Evolutionary conservation across 345 rosid species (phyloP).

Genomic region (Erodium maritimum): DNA sequence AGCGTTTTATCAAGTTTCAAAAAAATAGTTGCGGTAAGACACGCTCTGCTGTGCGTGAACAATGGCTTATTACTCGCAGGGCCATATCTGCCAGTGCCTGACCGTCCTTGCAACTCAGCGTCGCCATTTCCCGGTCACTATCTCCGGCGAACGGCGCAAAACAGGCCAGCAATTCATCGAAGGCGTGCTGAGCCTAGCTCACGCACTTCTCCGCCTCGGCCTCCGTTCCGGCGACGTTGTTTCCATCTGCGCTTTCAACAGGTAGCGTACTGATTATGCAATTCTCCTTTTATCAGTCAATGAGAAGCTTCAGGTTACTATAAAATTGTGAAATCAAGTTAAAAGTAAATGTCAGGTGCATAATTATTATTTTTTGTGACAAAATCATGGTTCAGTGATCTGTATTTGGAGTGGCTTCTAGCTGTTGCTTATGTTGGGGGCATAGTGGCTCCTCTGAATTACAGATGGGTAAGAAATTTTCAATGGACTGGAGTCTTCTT

Average conservation of each 20-base stretch:
- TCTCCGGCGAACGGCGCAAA: conserved; percentile 31
- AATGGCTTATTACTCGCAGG: conserved; percentile 42
- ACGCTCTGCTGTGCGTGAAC: too few relatives aligned
- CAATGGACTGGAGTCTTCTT: background rate
- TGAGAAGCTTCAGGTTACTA: background rate
- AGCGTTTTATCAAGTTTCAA: too few relatives aligned
- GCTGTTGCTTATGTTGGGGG: conserved; percentile 75
- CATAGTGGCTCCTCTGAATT: conserved; percentile 68
- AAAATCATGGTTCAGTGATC: conserved; percentile 39
- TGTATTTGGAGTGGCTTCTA: conserved; percentile 65
- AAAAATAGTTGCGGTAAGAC: too few relatives aligned
- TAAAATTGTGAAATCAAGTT: background rate
- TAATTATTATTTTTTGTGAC: background rate
- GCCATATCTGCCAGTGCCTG: conserved; percentile 69
- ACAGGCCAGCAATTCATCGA: conserved; percentile 50
- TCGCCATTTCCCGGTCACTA: conserved; percentile 26
- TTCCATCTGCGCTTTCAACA: conserved; percentile 59
- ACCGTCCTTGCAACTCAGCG: conserved; percentile 39
- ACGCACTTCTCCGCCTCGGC: conserved; percentile 37
- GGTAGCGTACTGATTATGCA: conserved; percentile 11
- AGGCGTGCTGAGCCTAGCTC: conserved; percentile 36
- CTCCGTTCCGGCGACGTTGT: conserved; percentile 48
- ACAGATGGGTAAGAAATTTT: conserved; percentile 60
- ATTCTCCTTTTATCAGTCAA: background rate
- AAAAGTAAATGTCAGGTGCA: background rate